Evolutionary conservation across 2,329 filamentous ascomycete species (phyloP), one percentile per base, ranked within the genome.

Genomic region (Xylaria hypoxylon): DNA sequence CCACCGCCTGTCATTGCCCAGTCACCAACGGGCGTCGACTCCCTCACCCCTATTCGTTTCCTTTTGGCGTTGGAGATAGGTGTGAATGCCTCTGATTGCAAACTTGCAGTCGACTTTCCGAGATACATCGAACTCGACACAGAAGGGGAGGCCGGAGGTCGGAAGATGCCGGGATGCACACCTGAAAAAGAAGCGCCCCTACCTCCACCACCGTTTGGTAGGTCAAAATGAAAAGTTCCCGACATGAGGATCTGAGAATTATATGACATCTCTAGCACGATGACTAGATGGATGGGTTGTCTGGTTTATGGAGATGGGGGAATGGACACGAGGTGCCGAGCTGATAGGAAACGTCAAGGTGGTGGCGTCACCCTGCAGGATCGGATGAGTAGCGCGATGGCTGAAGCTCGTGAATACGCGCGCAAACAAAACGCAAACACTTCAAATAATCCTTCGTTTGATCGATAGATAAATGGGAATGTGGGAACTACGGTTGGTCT

Each of bases 101-200:
- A 67, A 64, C 78, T 81, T 38, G 77, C 76, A 5, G 78, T 79
- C 0, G 81, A 82, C 74, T 76, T 61, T 68, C 74, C 56, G n/a
- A 83, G 73, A 63, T 82, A 81, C 59, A 73, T 74, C 10, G 81
- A 79, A 71, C 77, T 79, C 55, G 76, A 75, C 31, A 74, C 74
- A 28, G 79, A 78, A 2, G 82, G 79, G 7, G 83, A 83, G 22
- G 77, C 73, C 7, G 83, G 83, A 11, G 83, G 82, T 63, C 81
- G 81, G 68, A 84, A 85, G 35, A 85, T 76, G 58, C 82, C 81
- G 6, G 83, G 79, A 69, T 84, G 81, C 38, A 79, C 77, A 51
- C 76, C 76, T n/a, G 74, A 68, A 7, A 75, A 69, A 15, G 76
- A 66, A 35, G 68, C 44, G 17, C 71, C 71, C 22, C 47, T 59